phyloP scores from a whole-genome alignment of 75 land plant genomes.

The Adiantum capillusveneris region DNA sequence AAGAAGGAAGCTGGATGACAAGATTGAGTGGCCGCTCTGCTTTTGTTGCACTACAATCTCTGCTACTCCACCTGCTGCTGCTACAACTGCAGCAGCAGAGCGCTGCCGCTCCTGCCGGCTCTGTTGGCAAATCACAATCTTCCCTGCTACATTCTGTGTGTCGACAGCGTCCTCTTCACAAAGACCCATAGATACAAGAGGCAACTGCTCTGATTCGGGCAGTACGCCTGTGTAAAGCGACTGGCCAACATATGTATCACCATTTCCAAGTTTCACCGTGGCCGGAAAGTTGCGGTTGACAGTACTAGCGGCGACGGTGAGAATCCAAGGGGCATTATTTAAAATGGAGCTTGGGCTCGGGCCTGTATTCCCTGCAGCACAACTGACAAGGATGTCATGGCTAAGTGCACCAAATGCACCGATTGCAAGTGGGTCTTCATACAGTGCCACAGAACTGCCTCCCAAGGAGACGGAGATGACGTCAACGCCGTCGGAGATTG shows the following conservation, averaged over 20 bases:
- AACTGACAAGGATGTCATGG: slow-evolving; percentile 21
- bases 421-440: slow-evolving; percentile 25
- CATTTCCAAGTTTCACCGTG: slow-evolving; percentile 22
- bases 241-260: slow-evolving; percentile 10
- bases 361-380: slow-evolving; percentile 28
- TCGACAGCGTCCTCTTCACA: neutral
- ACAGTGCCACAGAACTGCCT: slow-evolving; percentile 25
- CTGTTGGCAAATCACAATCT: slow-evolving; percentile 1
- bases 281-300: slow-evolving; percentile 34
- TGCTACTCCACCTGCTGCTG: slow-evolving; percentile 50
- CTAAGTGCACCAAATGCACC: slow-evolving; percentile 34
- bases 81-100: neutral
- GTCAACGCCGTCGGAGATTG: slow-evolving; percentile 34
- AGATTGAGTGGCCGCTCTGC: slow-evolving; percentile 59
- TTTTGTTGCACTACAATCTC: slow-evolving; percentile 66
- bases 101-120: neutral
- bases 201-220: neutral
- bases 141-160: neutral
- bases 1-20: slow-evolving; percentile 64
- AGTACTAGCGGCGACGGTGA: slow-evolving; percentile 34
- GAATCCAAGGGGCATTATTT: slow-evolving; percentile 36
- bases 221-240: slow-evolving; percentile 18
- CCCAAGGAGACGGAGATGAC: slow-evolving; percentile 37
- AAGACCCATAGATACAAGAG: too few relatives aligned
- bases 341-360: slow-evolving; percentile 20